Evolutionary conservation across 345 rosid genomes (phyloP), one percentile per base, ranked within the genome.

Genomic region (Eucalyptus lansdowneana): DNA sequence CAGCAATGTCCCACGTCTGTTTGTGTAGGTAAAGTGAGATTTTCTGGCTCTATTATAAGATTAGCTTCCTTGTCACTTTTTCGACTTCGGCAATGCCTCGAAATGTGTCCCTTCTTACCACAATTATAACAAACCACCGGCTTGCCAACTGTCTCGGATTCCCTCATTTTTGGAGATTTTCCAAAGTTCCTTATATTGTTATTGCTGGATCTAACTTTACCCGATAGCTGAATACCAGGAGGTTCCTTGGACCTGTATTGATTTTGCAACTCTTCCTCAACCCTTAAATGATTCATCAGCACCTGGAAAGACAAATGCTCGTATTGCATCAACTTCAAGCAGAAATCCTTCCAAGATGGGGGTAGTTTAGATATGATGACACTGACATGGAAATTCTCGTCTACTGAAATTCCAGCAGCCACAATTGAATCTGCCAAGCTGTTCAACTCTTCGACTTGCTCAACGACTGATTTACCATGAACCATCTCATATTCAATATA

Each of bases 311-410:
- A 93, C 65, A 96, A 91, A 90, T 92, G 86, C 90, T 96, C 96
- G 88, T 88, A 91, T 11, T 87, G 94, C 96, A 94, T 93, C 91
- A 94, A 89, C 93, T 92, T 94, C 60, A 90, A 67, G 92, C 95
- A 89, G 87, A 96, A 94, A 86, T 94, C 94, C 92, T 95, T 94
- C 99, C 99, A 97, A 72, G 99, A 96, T 29, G 92, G 92, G 4
- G 98, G 98, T 83, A 97, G 94, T 95, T 97, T 97, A 85, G 96
- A 94, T 44, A 97, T 90, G 89, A 97, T 92, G 89, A 93, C 90
- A 87, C 94, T 93, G 87, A 95, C 96, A 89, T 97, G 99, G 91
- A 97, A 97, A 62, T 92, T 94, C 92, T 97, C 98, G 27, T 94
- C 96, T 87, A 97, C 62, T 80, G 90, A 87, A 88, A 94, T 93